A percentile compares a stretch with the other conserved stretches of the same genome.
Evolutionary conservation across 2,329 filamentous ascomycete species (phyloP).

Genomic region (Trichophyton rubrum): DNA sequence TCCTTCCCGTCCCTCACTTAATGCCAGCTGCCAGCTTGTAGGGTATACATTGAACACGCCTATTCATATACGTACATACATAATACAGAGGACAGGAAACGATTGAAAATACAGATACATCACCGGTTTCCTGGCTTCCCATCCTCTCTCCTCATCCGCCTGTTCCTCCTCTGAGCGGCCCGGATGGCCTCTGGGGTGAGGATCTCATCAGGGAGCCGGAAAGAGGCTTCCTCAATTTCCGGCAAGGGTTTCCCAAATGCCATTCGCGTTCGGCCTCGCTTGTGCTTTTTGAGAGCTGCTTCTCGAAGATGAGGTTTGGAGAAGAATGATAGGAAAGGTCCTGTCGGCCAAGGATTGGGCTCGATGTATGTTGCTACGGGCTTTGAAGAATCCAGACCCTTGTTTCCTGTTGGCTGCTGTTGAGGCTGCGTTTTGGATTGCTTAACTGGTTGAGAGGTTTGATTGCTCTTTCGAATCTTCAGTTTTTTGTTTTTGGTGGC

Average conservation of each 20-base stretch:
- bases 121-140: neutral
- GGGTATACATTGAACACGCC: too few relatives aligned
- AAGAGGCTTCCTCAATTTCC: conserved; percentile 57
- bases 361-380: conserved; percentile 16
- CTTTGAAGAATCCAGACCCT: conserved; percentile 11
- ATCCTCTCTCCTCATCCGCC: conserved; percentile 24
- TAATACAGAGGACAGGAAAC: neutral
- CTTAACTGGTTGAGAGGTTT: neutral
- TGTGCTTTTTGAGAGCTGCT: conserved; percentile 58
- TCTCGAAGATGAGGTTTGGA: conserved; percentile 66
- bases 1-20: too few relatives aligned
- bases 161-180: conserved; percentile 28
- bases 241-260: conserved; percentile 78
- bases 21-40: too few relatives aligned
- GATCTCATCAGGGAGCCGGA: conserved; percentile 56
- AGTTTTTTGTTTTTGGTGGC: conserved; percentile 4
- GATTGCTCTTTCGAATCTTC: neutral
- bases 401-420: conserved; percentile 5
- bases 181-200: conserved; percentile 33
- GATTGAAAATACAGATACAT: neutral
- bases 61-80: neutral
- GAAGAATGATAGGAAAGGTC: conserved; percentile 79
- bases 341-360: conserved; percentile 22
- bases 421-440: neutral
- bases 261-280: conserved; percentile 56